Conservation (phyloP, 371 early-diverging fungal genomes). For the Umbelopsis sp. region DNA sequence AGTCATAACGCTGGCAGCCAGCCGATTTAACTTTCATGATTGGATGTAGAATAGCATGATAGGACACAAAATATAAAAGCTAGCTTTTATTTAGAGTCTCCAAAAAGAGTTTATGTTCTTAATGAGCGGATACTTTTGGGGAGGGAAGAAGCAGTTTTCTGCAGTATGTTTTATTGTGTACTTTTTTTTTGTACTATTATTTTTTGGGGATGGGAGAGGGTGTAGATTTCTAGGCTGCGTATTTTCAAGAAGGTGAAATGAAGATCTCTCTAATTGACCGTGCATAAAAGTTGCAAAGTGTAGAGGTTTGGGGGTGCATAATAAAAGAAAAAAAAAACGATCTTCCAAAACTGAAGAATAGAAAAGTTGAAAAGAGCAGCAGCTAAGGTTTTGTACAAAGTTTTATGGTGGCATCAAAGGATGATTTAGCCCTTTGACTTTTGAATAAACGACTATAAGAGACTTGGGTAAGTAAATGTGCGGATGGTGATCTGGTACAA, state of each 20-base stretch:
- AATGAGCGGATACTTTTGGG: too few species aligned
- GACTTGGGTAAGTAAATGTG: neutral
- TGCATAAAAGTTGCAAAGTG: neutral
- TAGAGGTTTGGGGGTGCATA: neutral
- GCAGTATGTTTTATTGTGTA: too few species aligned
- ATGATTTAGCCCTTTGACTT: slow-evolving; percentile 32
- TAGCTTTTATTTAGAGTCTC: too few species aligned
- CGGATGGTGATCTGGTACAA: neutral
- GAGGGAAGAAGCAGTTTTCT: neutral
- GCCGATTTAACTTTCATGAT: neutral
- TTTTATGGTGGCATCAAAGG: slow-evolving; percentile 3
- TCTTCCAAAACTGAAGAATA: neutral
- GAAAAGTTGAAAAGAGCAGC: slow-evolving; percentile 1
- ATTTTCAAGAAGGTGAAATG: neutral
- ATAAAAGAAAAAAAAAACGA: neutral
- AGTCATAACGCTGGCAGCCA: too few species aligned
- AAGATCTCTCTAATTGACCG: neutral
- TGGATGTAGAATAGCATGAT: neutral
- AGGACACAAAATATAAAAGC: too few species aligned
- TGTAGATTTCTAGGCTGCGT: neutral
- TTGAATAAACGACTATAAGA: slow-evolving; percentile 45
- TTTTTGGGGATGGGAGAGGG: slow-evolving; percentile 1
- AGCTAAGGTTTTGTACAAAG: slow-evolving; percentile 11
- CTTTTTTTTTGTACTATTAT: neutral
- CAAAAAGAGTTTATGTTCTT: too few species aligned